Conservation (phyloP, 768 basidiomycete species). For the Podaxis sp. region DNA sequence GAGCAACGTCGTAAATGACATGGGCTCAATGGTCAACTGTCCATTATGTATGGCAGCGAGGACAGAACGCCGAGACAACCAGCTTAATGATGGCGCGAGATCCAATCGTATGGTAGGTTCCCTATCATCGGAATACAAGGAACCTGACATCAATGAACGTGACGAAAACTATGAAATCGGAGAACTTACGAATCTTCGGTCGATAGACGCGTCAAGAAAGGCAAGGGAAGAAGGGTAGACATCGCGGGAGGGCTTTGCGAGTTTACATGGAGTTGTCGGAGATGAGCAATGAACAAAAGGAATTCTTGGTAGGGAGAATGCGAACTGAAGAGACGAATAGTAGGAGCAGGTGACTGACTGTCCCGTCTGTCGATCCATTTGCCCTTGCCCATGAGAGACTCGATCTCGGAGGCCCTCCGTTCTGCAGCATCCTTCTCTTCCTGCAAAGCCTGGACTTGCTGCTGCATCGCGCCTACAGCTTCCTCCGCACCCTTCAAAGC, state of each 20-base stretch:
- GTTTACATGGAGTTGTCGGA: conserved; percentile 67
- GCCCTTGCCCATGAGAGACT: conserved; percentile 59
- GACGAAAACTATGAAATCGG: conserved; percentile 6
- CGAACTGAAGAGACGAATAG: conserved; percentile 53
- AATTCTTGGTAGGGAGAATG: conserved; percentile 84
- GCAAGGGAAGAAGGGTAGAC: conserved; percentile 69
- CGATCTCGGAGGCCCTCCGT: conserved; percentile 46
- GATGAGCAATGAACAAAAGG: conserved; percentile 69
- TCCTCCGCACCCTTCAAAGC: conserved; percentile 85
- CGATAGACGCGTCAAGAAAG: conserved; percentile 74
- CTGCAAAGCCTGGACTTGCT: conserved; percentile 76
- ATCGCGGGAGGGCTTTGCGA: conserved; percentile 64
- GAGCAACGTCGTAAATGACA: conserved; percentile 59
- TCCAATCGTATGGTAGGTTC: conserved; percentile 93
- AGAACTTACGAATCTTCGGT: conserved; percentile 81
- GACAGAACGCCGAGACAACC: conserved; percentile 87
- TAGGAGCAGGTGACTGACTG: conserved; percentile 13
- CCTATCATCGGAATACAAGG: conserved; percentile 34
- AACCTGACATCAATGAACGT: conserved; percentile 10
- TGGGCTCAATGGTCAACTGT: conserved; percentile 86
- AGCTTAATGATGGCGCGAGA: conserved; percentile 90
- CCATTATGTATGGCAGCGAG: conserved; percentile 83
- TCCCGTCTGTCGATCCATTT: conserved; percentile 57
- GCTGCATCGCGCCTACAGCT: conserved; percentile 79
- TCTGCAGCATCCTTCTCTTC: conserved; percentile 66